These are phyloP conservation scores for Pontederia crassipes DNA, from an alignment of 176 grass and related monocot species.

Conservation along the genomic window DNA sequence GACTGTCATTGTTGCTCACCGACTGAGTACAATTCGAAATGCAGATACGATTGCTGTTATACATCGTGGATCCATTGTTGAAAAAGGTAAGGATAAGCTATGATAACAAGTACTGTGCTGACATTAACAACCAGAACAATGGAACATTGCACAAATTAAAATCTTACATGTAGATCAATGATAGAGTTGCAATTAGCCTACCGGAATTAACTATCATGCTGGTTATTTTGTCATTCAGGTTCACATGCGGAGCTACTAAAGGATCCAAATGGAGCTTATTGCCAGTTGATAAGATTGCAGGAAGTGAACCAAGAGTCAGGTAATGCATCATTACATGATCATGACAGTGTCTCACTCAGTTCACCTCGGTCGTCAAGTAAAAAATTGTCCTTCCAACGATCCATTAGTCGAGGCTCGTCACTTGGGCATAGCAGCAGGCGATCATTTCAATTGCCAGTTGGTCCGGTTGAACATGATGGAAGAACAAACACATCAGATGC, in stretches of 20 bases:
- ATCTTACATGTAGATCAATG: too few species aligned
- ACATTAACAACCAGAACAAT: neutral
- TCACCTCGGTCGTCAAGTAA: slow-evolving; percentile 41
- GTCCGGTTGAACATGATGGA: slow-evolving; percentile 44
- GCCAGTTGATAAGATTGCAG: slow-evolving; percentile 65
- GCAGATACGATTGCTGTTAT: slow-evolving; percentile 70
- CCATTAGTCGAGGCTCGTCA: slow-evolving; percentile 47
- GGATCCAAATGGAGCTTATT: slow-evolving; percentile 74
- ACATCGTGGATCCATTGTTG: slow-evolving; percentile 68
- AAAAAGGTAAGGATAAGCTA: slow-evolving; percentile 50
- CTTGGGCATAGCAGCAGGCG: slow-evolving; percentile 58
- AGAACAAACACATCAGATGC: slow-evolving; percentile 40
- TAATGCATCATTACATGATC: neutral
- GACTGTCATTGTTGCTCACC: slow-evolving; percentile 79
- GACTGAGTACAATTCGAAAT: slow-evolving; percentile 73
- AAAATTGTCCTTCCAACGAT: slow-evolving; percentile 37
- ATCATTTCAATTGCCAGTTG: slow-evolving; percentile 58
- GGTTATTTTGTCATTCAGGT: slow-evolving; percentile 36
- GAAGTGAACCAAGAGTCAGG: slow-evolving; percentile 43
- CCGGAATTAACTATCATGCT: neutral
- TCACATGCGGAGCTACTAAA: slow-evolving; percentile 60
- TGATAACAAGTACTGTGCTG: neutral
- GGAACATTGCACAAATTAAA: slow-evolving; percentile 9
- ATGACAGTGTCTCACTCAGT: slow-evolving; percentile 29
- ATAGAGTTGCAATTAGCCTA: neutral